Base-by-base conservation (phyloP, 805 yeast species). In the Candida incommunis region DNA sequence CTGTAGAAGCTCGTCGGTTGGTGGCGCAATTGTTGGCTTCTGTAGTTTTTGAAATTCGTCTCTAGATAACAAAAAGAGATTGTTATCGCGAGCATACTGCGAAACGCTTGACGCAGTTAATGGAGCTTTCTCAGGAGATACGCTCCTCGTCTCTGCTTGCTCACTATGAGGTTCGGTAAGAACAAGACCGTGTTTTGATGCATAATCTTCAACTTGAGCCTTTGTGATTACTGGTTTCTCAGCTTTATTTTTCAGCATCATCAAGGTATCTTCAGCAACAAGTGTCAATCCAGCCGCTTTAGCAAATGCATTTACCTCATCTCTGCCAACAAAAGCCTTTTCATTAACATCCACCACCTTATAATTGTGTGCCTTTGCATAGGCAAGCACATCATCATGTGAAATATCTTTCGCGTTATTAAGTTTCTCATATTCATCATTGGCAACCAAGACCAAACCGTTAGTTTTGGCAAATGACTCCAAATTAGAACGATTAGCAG, bases 231-330 rank as follows among this genome's bases (percentile, higher is more conserved):
- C 37, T 11, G 37, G 37, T 18, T 31, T 11, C 18, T 11, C 4
- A 31, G 37, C 37, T 18, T 31, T 31, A 4, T n/a, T 16, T 7
- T n/a, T 5, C 5, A 31, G 37, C 9, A 5, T 31, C 11, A 11
- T 31, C 18, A 31, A 16, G 7, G 20, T 18, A 9, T 31, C 37
- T n/a, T 31, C 20, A 5, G 37, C 13, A 31, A 31, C 87, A 81
- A 26, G n/a, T 22, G 21, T 5, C 22, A 9, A 27, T 31, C 41
- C 41, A 15, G 40, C 29, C 2, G 22, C 2, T 22, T 22, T 24
- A 27, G 46, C 43, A 18, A 27, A 23, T 3, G 4, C 35, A 15
- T 21, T 20, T 20, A 47, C 27, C 22, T 45, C 44, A 4, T 42
- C 48, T 13, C 25, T 23, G 2, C 37, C 37, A 45, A 24, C 18